Base-by-base conservation (phyloP, 2,329 filamentous ascomycete species). In the Teratosphaeria destructans region DNA sequence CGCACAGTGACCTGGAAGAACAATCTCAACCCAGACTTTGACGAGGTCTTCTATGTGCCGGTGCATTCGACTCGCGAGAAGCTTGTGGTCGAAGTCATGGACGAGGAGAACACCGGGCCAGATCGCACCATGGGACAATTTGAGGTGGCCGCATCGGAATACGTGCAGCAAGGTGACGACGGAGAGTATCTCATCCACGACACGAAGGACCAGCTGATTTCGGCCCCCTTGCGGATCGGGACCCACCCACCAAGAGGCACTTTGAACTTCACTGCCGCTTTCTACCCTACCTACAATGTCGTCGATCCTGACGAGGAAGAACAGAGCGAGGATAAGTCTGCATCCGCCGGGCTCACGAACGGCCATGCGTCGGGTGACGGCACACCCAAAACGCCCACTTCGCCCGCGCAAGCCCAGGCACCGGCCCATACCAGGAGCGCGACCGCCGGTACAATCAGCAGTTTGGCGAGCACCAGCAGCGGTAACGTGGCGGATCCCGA, bases 1-100 rank as follows among this genome's bases (percentile, higher is more conserved):
- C 85, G 92, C 60, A 97, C 94, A 2, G 94, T 99, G 56, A 97
- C 93, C 0, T 96, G 94, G 79, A 86, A 90, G 72, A 99, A 96
- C 76, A 95, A 96, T 63, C 84, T 99, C 60, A 90, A 95, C 71
- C 94, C 94, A 1, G 88, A 94, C 57, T 99, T 89, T 86, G 91
- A 99, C 69, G 94, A 99, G 75, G 86, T 99, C 27, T 82, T 96
- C 26, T 99, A 99, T 70, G 82, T 99, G 0, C 93, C 95, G 1
- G 83, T 99, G 60, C 93, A 96, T 72, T 91, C 87, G 6, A 69
- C 82, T 14, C 87, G 90, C 35, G 94, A 99, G 72, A 90, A 88
- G 69, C 79, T 99, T 34, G 85, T 86, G 0, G 77, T 99, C 19
- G 94, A 99, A 73, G 91, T 97, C 64, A 96, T 99, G 93, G 94